These are phyloP conservation scores for Larix sibirica DNA, from an alignment of 83 land plant species.

Conservation along the genomic window DNA sequence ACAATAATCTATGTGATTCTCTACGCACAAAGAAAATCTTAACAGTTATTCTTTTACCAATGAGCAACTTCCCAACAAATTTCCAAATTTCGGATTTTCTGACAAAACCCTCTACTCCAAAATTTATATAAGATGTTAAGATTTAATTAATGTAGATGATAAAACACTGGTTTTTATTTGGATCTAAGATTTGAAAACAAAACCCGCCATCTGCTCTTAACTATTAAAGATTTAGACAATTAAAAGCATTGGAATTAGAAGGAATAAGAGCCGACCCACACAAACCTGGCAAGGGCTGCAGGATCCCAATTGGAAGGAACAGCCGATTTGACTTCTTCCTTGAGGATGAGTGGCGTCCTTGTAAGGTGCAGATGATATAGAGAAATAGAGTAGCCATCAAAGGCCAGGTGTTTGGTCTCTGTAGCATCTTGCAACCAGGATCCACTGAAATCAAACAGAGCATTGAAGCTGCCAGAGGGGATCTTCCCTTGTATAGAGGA, in stretches of 20 bases:
- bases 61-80: too few relatives aligned
- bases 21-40: background rate
- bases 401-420: conserved; percentile 61
- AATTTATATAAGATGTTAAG: background rate
- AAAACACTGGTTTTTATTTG: background rate
- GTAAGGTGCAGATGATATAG: conserved; percentile 60
- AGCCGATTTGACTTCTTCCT: conserved; percentile 59
- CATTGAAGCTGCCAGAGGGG: conserved; percentile 65
- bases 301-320: conserved; percentile 73
- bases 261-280: background rate
- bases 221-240: background rate
- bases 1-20: background rate
- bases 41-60: background rate
- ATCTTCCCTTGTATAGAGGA: conserved; percentile 64
- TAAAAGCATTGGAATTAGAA: background rate
- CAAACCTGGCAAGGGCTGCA: conserved; percentile 44
- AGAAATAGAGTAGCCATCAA: conserved; percentile 72
- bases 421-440: conserved; percentile 68
- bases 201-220: background rate
- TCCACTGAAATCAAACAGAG: conserved; percentile 59
- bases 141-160: background rate
- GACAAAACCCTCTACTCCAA: too few relatives aligned
- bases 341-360: conserved; percentile 51
- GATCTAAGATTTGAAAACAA: background rate
- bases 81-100: too few relatives aligned